Base-by-base conservation (phyloP, 805 yeast genomes). In the Wickerhamomyces alni region DNA sequence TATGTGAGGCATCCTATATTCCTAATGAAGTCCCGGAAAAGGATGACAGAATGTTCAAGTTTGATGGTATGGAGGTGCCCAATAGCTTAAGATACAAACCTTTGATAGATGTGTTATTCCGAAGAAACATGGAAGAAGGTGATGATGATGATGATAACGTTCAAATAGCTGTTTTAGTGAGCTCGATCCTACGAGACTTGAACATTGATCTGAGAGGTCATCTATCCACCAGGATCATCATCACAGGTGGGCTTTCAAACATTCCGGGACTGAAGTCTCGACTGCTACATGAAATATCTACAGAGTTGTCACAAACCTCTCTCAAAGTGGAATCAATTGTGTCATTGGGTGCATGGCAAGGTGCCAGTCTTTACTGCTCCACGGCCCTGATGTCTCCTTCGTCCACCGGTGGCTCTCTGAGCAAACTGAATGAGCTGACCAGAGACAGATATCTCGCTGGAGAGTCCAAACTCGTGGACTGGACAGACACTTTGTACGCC, bases 291-390 rank as follows among this genome's bases (percentile, higher is more conserved):
- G 44, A 49, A 16, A 22, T 55, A 1, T 19, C 43, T 6, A 30
- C 30, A 9, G 26, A 12, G 10, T 11, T n/a, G 26, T 11, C n/a
- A 13, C n/a, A 6, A n/a, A 21, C 5, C 11, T 13, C 11, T 2
- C 19, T 35, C 1, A 37, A 30, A 11, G 38, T 24, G 8, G 36
- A 29, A 12, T 41, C 42, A 1, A 46, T 55, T 2, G 37, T 35
- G 9, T 30, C 51, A 1, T 30, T 53, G 22, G 58, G 57, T 1
- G 33, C 58, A 1, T 55, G 57, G 57, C 41, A 46, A 27, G 60
- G 60, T 7, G 47, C 57, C 3, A 54, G 60, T 33, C 37, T 55
- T 2, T 55, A 51, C 30, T 43, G 54, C 19, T 48, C 58, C 16
- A 50, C 57, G 1, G 33, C 52, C 0, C 35, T 48, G 4, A 43